Evolutionary conservation across 768 basidiomycete genomes (phyloP).

Genomic region (Lactifluus subvellereus): DNA sequence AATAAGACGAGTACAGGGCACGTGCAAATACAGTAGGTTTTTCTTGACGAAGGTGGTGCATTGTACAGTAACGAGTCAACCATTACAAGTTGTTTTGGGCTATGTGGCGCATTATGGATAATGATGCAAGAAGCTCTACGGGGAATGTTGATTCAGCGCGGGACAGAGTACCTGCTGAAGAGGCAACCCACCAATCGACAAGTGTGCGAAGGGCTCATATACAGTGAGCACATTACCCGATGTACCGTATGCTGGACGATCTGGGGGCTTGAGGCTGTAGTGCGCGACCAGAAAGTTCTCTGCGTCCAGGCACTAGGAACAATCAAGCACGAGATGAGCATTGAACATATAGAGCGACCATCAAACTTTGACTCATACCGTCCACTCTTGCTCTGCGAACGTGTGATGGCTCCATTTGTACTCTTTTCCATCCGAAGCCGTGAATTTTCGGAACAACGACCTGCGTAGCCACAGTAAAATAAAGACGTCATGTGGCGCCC

Average conservation of each 20-base stretch:
- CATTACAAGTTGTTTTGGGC: conserved; percentile 23
- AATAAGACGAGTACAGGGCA: not conserved
- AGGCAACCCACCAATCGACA: conserved; percentile 46
- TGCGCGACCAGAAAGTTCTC: conserved; percentile 57
- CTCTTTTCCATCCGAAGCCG: conserved; percentile 61
- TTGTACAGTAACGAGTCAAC: not conserved
- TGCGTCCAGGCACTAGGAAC: conserved; percentile 46
- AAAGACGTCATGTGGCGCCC: conserved; percentile 4
- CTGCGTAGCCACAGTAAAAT: conserved; percentile 32
- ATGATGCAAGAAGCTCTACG: conserved; percentile 23
- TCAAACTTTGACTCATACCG: conserved; percentile 41
- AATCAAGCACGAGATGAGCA: conserved; percentile 4
- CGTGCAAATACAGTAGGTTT: conserved; percentile 7
- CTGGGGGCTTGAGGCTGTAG: conserved; percentile 53
- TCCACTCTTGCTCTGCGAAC: conserved; percentile 63
- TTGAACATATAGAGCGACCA: conserved; percentile 1
- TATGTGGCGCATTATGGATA: conserved; percentile 26
- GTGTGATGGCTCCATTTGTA: conserved; percentile 61
- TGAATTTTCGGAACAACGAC: conserved; percentile 63
- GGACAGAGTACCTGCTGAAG: not conserved
- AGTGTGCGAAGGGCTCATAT: conserved; percentile 46
- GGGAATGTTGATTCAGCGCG: not conserved
- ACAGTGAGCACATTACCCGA: conserved; percentile 61
- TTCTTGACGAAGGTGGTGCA: not conserved
- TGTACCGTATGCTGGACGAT: conserved; percentile 49